These are phyloP conservation scores for Debaryomycetaceae sp. DNA, from an alignment of 1,139 yeast genomes.

Conservation along the genomic window DNA sequence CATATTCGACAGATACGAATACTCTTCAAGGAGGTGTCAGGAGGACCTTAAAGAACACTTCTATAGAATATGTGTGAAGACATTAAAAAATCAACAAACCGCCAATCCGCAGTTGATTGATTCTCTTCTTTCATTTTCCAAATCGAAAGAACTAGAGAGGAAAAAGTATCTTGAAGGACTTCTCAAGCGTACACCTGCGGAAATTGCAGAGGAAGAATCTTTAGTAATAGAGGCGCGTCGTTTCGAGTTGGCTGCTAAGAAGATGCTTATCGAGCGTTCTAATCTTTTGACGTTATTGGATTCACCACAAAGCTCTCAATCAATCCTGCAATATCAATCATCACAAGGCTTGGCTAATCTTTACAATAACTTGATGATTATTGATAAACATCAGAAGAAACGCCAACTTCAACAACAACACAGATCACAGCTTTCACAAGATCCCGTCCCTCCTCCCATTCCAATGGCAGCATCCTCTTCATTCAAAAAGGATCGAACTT, in stretches of 20 bases:
- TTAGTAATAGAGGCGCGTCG: constrained; percentile 88
- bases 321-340: constrained; percentile 73
- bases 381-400: constrained; percentile 61
- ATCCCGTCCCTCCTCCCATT: constrained; percentile 59
- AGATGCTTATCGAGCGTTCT: constrained; percentile 80
- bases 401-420: constrained; percentile 44
- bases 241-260: constrained; percentile 89
- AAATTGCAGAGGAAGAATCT: constrained; percentile 96
- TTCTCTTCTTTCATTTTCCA: constrained; percentile 55
- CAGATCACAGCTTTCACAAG: constrained; percentile 25
- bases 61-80: constrained; percentile 47
- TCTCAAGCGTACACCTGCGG: constrained; percentile 86
- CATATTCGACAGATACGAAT: constrained; percentile 68
- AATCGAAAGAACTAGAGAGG: constrained; percentile 67
- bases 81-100: constrained; percentile 44
- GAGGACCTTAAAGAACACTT: constrained; percentile 86
- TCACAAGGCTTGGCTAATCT: constrained; percentile 89
- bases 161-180: constrained; percentile 77
- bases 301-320: constrained; percentile 80
- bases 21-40: constrained; percentile 35
- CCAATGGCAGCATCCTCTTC: constrained; percentile 56
- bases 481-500: constrained; percentile 47
- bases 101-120: constrained; percentile 48
- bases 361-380: constrained; percentile 73
- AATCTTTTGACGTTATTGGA: constrained; percentile 76